Conservation (phyloP, 768 basidiomycete species). For the Psilocybe cubensis region DNA sequence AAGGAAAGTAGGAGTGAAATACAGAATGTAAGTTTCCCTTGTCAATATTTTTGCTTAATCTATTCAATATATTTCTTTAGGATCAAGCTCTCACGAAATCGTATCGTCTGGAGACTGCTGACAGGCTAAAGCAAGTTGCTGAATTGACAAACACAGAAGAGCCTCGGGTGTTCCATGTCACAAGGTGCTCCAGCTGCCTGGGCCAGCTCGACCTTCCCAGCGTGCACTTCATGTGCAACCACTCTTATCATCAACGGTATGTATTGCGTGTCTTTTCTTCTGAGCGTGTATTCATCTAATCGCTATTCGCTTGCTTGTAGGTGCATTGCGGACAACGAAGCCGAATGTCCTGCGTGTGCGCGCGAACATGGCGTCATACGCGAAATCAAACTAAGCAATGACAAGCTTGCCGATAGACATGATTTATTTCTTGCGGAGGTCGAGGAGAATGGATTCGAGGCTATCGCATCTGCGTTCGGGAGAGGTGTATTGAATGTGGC, state of each 20-base stretch:
- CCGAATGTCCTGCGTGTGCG: conserved; percentile 89
- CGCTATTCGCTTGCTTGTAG: conserved; percentile 39
- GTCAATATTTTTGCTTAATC: not conserved
- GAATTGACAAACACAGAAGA: conserved; percentile 79
- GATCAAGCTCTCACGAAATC: conserved; percentile 88
- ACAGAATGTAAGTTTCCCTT: conserved; percentile 61
- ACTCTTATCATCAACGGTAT: conserved; percentile 95
- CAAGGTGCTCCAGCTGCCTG: conserved; percentile 87
- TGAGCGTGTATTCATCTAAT: not conserved
- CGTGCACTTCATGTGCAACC: conserved; percentile 98
- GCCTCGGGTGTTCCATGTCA: conserved; percentile 92
- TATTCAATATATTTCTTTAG: conserved; percentile 39
- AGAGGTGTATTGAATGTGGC: conserved; percentile 61
- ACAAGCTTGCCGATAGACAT: conserved; percentile 79
- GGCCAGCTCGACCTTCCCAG: conserved; percentile 91
- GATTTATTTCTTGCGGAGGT: conserved; percentile 81
- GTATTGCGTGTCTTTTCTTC: conserved; percentile 6
- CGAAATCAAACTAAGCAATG: conserved; percentile 88
- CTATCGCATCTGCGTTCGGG: conserved; percentile 72
- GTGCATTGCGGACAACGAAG: conserved; percentile 87
- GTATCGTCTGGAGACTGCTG: conserved; percentile 82
- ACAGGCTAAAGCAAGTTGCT: conserved; percentile 80
- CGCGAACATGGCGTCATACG: conserved; percentile 87
- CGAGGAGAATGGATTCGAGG: conserved; percentile 70
- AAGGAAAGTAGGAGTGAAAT: conserved; percentile 75